phyloP scores from a whole-genome alignment of 2,329 filamentous ascomycete species.

The Exophiala spinifera region DNA sequence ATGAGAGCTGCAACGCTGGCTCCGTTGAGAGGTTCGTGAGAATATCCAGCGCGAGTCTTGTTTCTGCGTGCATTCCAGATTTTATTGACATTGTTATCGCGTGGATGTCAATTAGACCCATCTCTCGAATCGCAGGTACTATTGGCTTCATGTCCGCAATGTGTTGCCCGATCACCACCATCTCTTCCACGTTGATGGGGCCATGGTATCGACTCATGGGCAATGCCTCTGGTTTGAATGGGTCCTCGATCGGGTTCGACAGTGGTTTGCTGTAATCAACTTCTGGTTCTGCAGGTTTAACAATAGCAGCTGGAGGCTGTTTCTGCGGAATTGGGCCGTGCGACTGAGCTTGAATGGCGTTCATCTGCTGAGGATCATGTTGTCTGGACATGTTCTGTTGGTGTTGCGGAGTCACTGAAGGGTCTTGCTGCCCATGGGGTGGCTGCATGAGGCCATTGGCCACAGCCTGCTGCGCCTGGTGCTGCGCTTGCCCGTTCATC shows the following conservation, averaged over 20 bases:
- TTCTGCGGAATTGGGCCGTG: conserved; percentile 25
- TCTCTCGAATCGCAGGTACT: conserved; percentile 69
- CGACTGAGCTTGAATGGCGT: conserved; percentile 23
- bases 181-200: conserved; percentile 66
- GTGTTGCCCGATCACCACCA: conserved; percentile 63
- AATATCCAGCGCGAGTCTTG: conserved; percentile 84
- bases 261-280: conserved; percentile 34
- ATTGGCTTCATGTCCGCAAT: conserved; percentile 69
- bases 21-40: conserved; percentile 70
- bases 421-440: conserved; percentile 30
- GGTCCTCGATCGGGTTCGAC: conserved; percentile 41
- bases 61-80: conserved; percentile 82
- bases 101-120: conserved; percentile 86
- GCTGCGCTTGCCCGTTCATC: conserved; percentile 30
- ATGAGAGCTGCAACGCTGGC: conserved; percentile 59
- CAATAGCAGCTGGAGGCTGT: conserved; percentile 23
- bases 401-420: conserved; percentile 33
- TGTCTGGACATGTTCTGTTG: conserved; percentile 31
- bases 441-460: conserved; percentile 39
- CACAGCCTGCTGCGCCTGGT: conserved; percentile 17
- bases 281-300: conserved; percentile 35
- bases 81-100: conserved; percentile 86
- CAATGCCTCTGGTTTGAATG: conserved; percentile 47
- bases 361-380: conserved; percentile 29
- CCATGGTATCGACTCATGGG: conserved; percentile 59